Base-by-base conservation (phyloP, 352 stramenopile species). In the Aphanomyces astaci region DNA sequence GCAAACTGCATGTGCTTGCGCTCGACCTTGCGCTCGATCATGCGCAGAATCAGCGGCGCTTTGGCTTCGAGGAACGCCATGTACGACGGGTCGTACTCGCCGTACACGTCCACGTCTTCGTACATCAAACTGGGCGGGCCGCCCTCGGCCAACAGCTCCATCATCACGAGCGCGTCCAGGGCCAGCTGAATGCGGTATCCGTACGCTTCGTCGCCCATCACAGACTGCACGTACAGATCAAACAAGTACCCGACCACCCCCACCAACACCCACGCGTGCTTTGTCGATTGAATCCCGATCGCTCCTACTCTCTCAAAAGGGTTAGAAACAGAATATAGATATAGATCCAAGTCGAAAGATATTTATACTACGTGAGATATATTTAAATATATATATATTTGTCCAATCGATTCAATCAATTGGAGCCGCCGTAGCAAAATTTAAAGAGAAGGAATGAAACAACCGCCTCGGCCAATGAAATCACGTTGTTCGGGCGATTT, bases 171-270 rank as follows among this genome's bases (percentile, higher is more conserved):
- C 27, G 86, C 86, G 55, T 94, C 86, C 82, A 94, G 90, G 2
- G 82, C 82, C 3, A 94, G 51, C 49, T 94, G 86, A 56, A 94
- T 92, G 19, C 86, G 84, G 52, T 94, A 94, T 1, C 86, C 84
- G 56, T 91, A 89, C 71, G 92, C 86, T 66, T 94, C 86, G 56
- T 92, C 83, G 4, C 84, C 86, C 40, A 90, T 90, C 22, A 91
- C 79, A 2, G 78, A 86, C 3, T 81, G 80, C 33, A 92, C 86
- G 36, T 92, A 94, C 13, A 81, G 82, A 68, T 94, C 90, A 10
- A 94, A 79, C 39, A 94, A 65, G 63, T 94, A 83, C 0, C 84
- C 84, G 56, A 92, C 84, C 10, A 92, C 76, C 9, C 84, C 86
- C 67, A 94, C 81, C 7, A 92, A 70, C 28, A 94, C 86, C 86